These are phyloP conservation scores for Pseudogymnoascus sp. DNA, from an alignment of 2,329 filamentous ascomycete species.

Conservation along the genomic window DNA sequence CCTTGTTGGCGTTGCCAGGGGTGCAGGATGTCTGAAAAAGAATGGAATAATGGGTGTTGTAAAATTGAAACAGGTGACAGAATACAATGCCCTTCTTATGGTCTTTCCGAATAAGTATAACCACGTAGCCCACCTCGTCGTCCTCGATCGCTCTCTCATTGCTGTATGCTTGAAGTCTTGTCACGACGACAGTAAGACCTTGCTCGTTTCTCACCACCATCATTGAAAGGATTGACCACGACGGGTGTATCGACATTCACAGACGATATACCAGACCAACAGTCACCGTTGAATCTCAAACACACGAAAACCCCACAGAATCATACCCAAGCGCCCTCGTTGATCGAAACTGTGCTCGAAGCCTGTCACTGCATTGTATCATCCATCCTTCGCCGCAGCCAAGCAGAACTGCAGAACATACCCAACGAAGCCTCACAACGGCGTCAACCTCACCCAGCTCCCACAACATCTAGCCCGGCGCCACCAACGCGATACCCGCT, in stretches of 20 bases:
- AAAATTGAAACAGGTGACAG: conserved; percentile 10
- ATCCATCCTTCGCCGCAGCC: conserved; percentile 3
- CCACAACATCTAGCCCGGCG: neutral
- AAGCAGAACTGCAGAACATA: neutral
- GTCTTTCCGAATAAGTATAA: conserved; percentile 2
- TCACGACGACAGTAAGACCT: neutral
- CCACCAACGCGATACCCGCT: conserved; percentile 9
- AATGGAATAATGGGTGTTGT: conserved; percentile 8
- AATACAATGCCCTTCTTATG: conserved; percentile 1
- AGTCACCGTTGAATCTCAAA: conserved; percentile 1
- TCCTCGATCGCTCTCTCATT: conserved; percentile 1
- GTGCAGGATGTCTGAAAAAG: neutral
- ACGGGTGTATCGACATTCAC: conserved; percentile 8
- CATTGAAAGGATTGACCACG: neutral
- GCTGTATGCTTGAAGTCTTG: conserved; percentile 6
- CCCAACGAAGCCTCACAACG: neutral
- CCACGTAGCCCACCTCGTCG: neutral
- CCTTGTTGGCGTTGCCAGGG: conserved; percentile 15
- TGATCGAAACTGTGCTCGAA: conserved; percentile 8
- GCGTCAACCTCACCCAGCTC: conserved; percentile 3
- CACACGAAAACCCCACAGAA: conserved; percentile 4
- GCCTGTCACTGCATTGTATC: conserved; percentile 9
- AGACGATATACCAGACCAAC: neutral
- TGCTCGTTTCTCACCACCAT: neutral
- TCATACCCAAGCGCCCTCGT: conserved; percentile 7